phyloP scores from a whole-genome alignment of 306 rosid genomes.

The Trifolium fragiferum region DNA sequence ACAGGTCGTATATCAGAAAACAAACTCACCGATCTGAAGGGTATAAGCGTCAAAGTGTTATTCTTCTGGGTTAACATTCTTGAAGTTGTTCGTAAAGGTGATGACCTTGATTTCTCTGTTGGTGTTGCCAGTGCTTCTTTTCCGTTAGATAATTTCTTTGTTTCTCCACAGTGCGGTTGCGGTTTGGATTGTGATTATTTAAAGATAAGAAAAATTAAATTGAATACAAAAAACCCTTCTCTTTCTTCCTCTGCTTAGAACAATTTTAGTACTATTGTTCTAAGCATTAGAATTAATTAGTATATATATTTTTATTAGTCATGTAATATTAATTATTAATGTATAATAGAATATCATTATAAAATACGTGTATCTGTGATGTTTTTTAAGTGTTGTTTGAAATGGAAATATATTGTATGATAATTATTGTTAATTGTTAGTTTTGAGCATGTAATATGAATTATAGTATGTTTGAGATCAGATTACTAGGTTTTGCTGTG shows the following conservation, averaged over 20 bases:
- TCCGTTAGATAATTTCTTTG: slow-evolving; percentile 68
- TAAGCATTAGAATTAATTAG: background rate
- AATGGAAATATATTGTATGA: background rate
- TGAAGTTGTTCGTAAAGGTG: slow-evolving; percentile 63
- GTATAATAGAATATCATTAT: background rate
- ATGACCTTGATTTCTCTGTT: slow-evolving; percentile 70
- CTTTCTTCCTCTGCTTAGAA: slow-evolving; percentile 58
- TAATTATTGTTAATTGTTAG: background rate
- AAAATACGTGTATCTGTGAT: background rate
- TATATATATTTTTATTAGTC: background rate
- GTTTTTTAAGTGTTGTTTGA: background rate
- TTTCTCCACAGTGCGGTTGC: slow-evolving; percentile 78
- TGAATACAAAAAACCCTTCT: slow-evolving; percentile 44
- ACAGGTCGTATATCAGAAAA: slow-evolving; percentile 59
- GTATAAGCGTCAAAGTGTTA: slow-evolving; percentile 78
- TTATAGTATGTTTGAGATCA: background rate
- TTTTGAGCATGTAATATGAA: slow-evolving; percentile 22
- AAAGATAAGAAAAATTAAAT: slow-evolving; percentile 54
- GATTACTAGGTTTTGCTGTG: background rate
- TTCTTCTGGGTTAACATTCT: slow-evolving; percentile 81
- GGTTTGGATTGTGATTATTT: slow-evolving; percentile 64
- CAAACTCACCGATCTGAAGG: slow-evolving; percentile 57
- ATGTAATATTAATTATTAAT: background rate
- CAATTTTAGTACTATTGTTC: background rate
- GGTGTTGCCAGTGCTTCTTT: slow-evolving; percentile 82